Conservation (phyloP, 2,329 filamentous ascomycete genomes). For the Myriosclerotinia scirpicola region DNA sequence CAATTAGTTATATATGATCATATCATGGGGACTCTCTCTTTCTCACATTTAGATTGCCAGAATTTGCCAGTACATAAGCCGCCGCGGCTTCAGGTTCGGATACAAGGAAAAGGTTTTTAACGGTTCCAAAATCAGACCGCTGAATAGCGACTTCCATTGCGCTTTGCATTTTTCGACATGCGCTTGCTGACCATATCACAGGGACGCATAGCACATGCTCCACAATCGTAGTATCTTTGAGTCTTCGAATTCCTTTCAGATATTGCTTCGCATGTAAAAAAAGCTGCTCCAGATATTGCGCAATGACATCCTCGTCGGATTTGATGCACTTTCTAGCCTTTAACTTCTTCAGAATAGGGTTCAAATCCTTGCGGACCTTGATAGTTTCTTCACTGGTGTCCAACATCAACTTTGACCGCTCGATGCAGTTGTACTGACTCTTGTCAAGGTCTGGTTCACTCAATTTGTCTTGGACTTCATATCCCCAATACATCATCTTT, state of each 20-base stretch:
- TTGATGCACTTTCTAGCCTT: conserved; percentile 19
- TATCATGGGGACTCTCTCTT: background rate
- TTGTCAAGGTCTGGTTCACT: conserved; percentile 20
- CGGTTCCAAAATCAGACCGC: conserved; percentile 20
- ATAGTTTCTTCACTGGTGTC: conserved; percentile 27
- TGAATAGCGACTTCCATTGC: conserved; percentile 25
- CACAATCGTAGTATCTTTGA: conserved; percentile 10
- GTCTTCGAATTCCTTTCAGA: background rate
- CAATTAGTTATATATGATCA: background rate
- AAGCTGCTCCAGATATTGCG: conserved; percentile 26
- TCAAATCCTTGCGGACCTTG: conserved; percentile 24
- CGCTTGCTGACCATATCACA: conserved; percentile 26
- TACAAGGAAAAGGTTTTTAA: conserved; percentile 37
- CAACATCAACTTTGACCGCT: conserved; percentile 27
- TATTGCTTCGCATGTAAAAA: conserved; percentile 28
- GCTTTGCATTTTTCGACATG: conserved; percentile 29
- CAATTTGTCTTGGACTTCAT: conserved; percentile 24
- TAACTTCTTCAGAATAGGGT: conserved; percentile 18
- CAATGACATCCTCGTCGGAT: conserved; percentile 27
- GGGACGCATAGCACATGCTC: conserved; percentile 29
- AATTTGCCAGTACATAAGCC: conserved; percentile 23
- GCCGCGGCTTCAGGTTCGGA: conserved; percentile 28
- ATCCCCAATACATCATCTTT: conserved; percentile 24
- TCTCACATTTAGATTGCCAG: conserved; percentile 18
- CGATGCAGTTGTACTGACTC: conserved; percentile 23